phyloP scores from a whole-genome alignment of 371 early-diverging fungal genomes.

The Chytridium lagenaria region DNA sequence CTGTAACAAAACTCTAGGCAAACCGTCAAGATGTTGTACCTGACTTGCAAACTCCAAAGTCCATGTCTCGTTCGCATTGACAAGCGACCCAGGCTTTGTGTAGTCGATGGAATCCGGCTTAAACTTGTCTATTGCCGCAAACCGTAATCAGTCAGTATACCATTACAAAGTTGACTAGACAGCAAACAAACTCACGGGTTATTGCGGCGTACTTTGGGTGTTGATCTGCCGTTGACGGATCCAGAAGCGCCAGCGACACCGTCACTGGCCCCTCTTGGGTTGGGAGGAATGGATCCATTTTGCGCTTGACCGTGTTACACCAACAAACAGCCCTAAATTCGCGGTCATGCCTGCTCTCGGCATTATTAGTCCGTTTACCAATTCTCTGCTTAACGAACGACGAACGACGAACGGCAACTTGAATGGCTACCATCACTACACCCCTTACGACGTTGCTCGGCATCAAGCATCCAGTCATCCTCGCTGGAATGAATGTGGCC shows the following conservation, averaged over 20 bases:
- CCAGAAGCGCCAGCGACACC: background rate
- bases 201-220: constrained; percentile 4
- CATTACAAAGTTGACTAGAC: background rate
- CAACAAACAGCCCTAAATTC: no score
- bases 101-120: constrained; percentile 17
- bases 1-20: no score
- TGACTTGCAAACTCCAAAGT: background rate
- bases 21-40: no score
- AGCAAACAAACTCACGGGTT: background rate
- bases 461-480: constrained; percentile 43
- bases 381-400: background rate
- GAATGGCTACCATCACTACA: constrained; percentile 35
- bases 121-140: constrained; percentile 15
- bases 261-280: background rate
- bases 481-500: constrained; percentile 37
- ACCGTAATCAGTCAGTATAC: background rate
- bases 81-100: background rate
- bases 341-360: no score
- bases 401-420: constrained; percentile 1
- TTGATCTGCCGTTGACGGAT: background rate
- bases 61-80: background rate
- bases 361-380: no score
- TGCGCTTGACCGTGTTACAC: background rate
- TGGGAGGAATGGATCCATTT: background rate
- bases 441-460: constrained; percentile 44